Percentiles rank a stretch among this genome's conserved stretches.
phyloP scores from a whole-genome alignment of 257 asterid genomes.

The Capsicum pubescens region DNA sequence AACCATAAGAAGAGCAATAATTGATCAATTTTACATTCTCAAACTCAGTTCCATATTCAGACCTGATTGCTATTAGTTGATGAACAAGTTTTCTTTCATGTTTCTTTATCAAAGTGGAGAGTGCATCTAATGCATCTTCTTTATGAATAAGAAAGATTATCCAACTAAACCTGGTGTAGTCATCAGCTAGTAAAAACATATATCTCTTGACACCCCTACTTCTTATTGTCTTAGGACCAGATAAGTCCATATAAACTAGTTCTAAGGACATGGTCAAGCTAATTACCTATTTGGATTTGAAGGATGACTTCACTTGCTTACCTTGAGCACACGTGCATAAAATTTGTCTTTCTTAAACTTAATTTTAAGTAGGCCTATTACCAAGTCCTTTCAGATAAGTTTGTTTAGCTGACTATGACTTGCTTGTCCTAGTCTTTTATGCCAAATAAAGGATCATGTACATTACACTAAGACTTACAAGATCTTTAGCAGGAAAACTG shows the following conservation, averaged over 20 bases:
- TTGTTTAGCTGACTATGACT: neutral
- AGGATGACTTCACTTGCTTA: neutral
- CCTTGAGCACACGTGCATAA: neutral
- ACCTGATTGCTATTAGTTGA: neutral
- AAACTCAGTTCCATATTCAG: neutral
- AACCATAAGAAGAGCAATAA: neutral
- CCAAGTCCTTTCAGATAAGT: neutral
- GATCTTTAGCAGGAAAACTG: neutral
- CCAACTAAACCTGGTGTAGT: neutral
- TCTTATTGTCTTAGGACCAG: too few species aligned
- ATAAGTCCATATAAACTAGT: too few species aligned
- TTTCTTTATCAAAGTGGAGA: neutral
- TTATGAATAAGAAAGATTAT: too few species aligned
- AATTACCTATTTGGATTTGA: too few species aligned
- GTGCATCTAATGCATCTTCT: too few species aligned
- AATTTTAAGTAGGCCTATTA: too few species aligned
- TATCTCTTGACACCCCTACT: too few species aligned
- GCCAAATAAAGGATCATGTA: neutral
- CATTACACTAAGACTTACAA: neutral
- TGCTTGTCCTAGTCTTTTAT: neutral
- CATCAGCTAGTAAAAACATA: too few species aligned
- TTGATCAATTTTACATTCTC: too few species aligned
- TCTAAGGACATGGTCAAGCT: neutral
- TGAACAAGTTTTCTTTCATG: neutral
- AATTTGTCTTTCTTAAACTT: too few species aligned